Base-by-base conservation (phyloP, 495 filamentous ascomycete species). In the Aeminium ludgeri region DNA sequence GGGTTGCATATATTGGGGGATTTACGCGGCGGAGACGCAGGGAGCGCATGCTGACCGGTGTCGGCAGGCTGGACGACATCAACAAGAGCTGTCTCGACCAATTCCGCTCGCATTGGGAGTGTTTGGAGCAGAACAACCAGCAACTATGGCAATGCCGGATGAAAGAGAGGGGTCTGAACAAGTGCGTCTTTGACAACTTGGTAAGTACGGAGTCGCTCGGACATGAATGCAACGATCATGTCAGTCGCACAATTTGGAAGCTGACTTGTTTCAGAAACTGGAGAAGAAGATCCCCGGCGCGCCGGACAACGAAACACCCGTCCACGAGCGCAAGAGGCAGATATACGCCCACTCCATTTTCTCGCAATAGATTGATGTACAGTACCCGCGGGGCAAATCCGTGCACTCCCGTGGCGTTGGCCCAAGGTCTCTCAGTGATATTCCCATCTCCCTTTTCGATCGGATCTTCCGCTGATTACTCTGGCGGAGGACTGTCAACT, bases 41-140 rank as follows among this genome's bases (percentile, higher is more conserved):
- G 12, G 20, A 39, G 20, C 10, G 11, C 30, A 25, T 19, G 27
- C 43, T 45, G 15, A 45, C 15, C 7, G 8, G 32, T 7, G n/a
- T 31, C 8, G 19, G 19, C 38, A 94, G 86, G 25, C 71, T 97
- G 57, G 80, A 83, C 49, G 89, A 96, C 57, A 82, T 99, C 69
- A 96, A 94, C 68, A 92, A 82, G 59, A 67, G 80, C 65, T 99
- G 89, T 65, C 66, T 96, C 19, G 67, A 76, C 34, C 71, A 93
- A 64, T 99, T 99, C 70, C 78, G 81, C 40, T 67, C 70, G 36
- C 89, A 99, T 61, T 96, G 86, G 86, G 64, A 82, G 51, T 99
- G 89, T 55, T 70, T 99, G 37, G 91, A 99, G 54, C 78, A 91
- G 64, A 85, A 91, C 70, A 99, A 99, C 65, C 87, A 96, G 59